phyloP scores from a whole-genome alignment of 768 basidiomycete genomes.

The Hericium erinaceus region DNA sequence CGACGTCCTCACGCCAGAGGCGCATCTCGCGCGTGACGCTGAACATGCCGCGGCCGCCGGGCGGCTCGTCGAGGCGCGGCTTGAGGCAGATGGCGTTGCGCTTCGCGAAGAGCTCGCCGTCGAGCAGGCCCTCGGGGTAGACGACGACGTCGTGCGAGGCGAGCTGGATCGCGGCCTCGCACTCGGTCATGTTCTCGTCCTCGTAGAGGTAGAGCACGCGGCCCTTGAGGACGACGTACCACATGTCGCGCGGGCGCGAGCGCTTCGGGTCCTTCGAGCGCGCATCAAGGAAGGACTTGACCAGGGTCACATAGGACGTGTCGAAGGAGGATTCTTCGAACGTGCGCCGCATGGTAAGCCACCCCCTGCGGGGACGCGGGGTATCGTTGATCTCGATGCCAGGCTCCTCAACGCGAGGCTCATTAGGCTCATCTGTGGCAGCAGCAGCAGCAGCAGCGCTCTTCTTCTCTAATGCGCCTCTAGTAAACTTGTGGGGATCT shows the following conservation, averaged over 20 bases:
- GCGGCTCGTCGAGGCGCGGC: conserved; percentile 32
- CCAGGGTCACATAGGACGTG: conserved; percentile 67
- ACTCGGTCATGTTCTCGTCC: conserved; percentile 84
- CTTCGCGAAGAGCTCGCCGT: conserved; percentile 87
- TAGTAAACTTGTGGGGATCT: conserved; percentile 30
- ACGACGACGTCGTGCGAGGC: conserved; percentile 68
- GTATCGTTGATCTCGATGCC: conserved; percentile 38
- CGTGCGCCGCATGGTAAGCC: conserved; percentile 75
- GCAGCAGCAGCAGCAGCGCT: conserved; percentile 8
- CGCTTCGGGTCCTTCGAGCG: conserved; percentile 79
- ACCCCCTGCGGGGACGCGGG: conserved; percentile 63
- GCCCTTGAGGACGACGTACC: conserved; percentile 88
- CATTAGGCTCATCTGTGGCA: conserved; percentile 21
- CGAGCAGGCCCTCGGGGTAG: conserved; percentile 63
- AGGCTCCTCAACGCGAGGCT: conserved; percentile 15
- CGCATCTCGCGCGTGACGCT: conserved; percentile 48
- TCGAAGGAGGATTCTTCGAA: conserved; percentile 61
- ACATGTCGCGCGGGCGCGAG: conserved; percentile 83
- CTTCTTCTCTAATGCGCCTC: conserved; percentile 20
- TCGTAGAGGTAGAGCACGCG: conserved; percentile 90
- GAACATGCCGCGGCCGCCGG: conserved; percentile 22
- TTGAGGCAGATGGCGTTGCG: conserved; percentile 79
- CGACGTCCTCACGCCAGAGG: conserved; percentile 17
- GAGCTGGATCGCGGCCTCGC: conserved; percentile 84
- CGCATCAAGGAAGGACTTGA: conserved; percentile 72